Base-by-base conservation (phyloP, 257 asterid species). In the Penstemon eatonii region DNA sequence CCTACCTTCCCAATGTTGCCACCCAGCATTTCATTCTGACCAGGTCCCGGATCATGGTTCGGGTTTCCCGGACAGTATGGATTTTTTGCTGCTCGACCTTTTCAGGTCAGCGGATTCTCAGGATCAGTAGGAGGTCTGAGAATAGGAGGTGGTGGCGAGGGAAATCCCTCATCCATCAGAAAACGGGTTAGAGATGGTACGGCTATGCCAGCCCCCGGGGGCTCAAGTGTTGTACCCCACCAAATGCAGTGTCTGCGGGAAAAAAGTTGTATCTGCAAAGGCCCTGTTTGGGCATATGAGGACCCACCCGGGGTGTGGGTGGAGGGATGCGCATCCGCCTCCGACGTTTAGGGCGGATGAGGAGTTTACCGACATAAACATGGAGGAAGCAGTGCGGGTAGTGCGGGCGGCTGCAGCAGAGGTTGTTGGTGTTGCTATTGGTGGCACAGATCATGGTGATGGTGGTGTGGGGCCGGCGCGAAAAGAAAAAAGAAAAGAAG, bases 241-340 rank as follows among this genome's bases (percentile, higher is more conserved):
- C 0, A 36, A 10, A 6, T 82, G 87, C 62, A 59, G 68, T 3
- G 49, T 74, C 0, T 82, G 87, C 13, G 67, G 62, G 0, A 79
- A 56, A 1, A 60, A 0, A 11, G 80, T 78, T 1, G 0, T 0
- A 10, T 59, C 85, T 0, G 18, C 60, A 0, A 73, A 71, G 47
- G 88, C 84, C 0, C 18, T 83, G n/a, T 80, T 70, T 5, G 80
- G 85, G 0, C 85, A 83, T 39, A 83, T 83, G 88, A 13, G 88
- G 0, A 52, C 78, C 0, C 88, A 83, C 15, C 81, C 82, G 0
- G 71, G 62, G 1, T 46, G 85, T 7, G 85, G 80, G 4, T 79
- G 81, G 81, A 77, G 15, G 41, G 87, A 83, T 0, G 83, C 75
- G 0, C 80, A 54, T 18, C 85, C 83, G 0, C 85, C 81, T 0